Base-by-base conservation (phyloP, 1,284 basidiomycete genomes). In the Xerocomus cyaneibrunnescens region DNA sequence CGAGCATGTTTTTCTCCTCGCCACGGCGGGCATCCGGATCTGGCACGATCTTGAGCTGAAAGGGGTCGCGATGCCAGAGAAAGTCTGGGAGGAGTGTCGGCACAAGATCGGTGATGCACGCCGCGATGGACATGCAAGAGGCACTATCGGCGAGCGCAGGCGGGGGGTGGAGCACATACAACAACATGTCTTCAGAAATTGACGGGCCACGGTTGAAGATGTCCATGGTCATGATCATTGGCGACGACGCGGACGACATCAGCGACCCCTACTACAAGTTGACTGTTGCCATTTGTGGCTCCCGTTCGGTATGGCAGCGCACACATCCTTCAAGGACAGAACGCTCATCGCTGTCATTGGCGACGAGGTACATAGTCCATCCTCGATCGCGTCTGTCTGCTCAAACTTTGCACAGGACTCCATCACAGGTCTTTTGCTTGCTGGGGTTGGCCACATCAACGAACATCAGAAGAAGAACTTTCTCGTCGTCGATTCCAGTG, bases 391-490 rank as follows among this genome's bases (percentile, higher is more conserved):
- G 48, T 27, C 27, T 30, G 45, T n/a, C 12, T 35, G 37, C 55
- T 53, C 50, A 56, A 2, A 17, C 38, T 31, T 16, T 21, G 37
- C 57, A 35, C 64, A 97, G 94, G 95, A 98, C 74, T 93, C 94
- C 2, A 91, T 98, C 57, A 98, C 94, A 0, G 94, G 94, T 36
- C 79, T 97, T 17, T 80, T 98, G 40, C 80, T 98, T 43, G 94
- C 94, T 13, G 94, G 94, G 36, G 84, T 97, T 48, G 94, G 94
- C 1, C 88, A 98, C 70, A 79, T 97, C 57, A 86, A 89, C 61
- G 83, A 89, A 55, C 80, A 89, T 48, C 90, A 92, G 74, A 91
- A 88, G 78, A 95, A 96, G 86, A 98, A 97, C 77, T 97, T 98
- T 69, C 76, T 97, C 45, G 84, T 97, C 30, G 95, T 97, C 30